phyloP scores from a whole-genome alignment of 106 monocot species.

The Dendrobium officinale region DNA sequence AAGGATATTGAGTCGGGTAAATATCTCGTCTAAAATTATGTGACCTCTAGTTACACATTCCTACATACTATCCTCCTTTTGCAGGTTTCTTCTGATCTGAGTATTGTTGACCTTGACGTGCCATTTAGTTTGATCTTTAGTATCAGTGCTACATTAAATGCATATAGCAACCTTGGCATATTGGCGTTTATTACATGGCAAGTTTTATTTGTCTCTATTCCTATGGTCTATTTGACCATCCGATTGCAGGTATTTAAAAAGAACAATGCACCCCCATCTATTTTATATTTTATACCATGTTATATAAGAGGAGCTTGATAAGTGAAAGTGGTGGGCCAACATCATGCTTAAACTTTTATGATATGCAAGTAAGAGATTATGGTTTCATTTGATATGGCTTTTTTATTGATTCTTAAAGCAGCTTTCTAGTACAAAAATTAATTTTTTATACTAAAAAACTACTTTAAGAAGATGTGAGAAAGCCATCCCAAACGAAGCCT shows the following conservation, averaged over 20 bases:
- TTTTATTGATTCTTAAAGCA: too few relatives aligned
- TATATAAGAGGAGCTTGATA: too few relatives aligned
- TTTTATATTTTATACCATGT: too few relatives aligned
- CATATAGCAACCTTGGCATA: conserved; percentile 73
- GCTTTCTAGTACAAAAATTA: too few relatives aligned
- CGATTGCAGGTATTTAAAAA: conserved; percentile 56
- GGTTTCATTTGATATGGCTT: too few relatives aligned
- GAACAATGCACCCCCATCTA: too few relatives aligned
- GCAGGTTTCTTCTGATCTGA: conserved; percentile 92
- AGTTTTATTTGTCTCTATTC: conserved; percentile 70
- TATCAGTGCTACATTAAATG: conserved; percentile 54
- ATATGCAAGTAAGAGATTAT: background rate
- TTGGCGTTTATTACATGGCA: conserved; percentile 81
- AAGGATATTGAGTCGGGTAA: conserved; percentile 94
- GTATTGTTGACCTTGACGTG: conserved; percentile 85
- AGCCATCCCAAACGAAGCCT: too few relatives aligned
- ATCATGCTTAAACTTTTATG: too few relatives aligned
- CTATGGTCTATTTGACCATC: conserved; percentile 54
- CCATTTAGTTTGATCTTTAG: conserved; percentile 74
- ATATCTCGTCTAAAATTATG: conserved; percentile 1
- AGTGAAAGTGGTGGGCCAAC: too few relatives aligned
- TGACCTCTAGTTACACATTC: background rate
- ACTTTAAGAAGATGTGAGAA: too few relatives aligned
- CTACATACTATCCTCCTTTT: background rate
- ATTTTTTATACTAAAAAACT: too few relatives aligned